A percentile compares a stretch with the other conserved stretches of the same genome.
phyloP scores from a whole-genome alignment of 2,329 filamentous ascomycete species.

The Clathrospora elynae region DNA sequence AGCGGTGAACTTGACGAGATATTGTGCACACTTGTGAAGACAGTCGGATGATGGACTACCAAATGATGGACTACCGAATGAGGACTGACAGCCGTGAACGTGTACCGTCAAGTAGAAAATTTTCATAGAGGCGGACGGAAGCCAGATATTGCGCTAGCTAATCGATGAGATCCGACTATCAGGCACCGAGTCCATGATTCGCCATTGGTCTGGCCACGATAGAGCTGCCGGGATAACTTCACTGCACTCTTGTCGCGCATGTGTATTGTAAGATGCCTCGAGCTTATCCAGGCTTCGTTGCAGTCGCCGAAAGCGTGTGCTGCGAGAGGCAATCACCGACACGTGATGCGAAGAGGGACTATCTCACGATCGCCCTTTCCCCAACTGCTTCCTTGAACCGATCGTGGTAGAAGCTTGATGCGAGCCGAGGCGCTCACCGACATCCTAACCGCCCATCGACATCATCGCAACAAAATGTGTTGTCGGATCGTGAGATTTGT shows the following conservation, averaged over 20 bases:
- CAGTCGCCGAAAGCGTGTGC: too few relatives aligned
- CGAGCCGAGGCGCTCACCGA: conserved; percentile 4
- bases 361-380: background rate
- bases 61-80: conserved; percentile 24
- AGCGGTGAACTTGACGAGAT: conserved; percentile 33
- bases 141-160: conserved; percentile 11
- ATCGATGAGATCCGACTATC: background rate
- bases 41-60: conserved; percentile 12
- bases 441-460: conserved; percentile 4
- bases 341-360: too few relatives aligned
- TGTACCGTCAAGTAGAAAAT: conserved; percentile 25
- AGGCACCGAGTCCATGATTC: too few relatives aligned
- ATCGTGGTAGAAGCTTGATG: conserved; percentile 13
- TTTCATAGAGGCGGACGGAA: conserved; percentile 12
- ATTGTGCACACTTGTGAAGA: conserved; percentile 15
- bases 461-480: conserved; percentile 13
- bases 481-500: conserved; percentile 13
- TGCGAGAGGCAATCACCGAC: too few relatives aligned
- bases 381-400: conserved; percentile 14
- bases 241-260: too few relatives aligned
- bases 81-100: conserved; percentile 23
- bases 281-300: too few relatives aligned
- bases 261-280: too few relatives aligned
- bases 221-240: too few relatives aligned
- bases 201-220: too few relatives aligned